Conservation (phyloP, 2,329 filamentous ascomycete species). For the Neonectria neomacrospora region DNA sequence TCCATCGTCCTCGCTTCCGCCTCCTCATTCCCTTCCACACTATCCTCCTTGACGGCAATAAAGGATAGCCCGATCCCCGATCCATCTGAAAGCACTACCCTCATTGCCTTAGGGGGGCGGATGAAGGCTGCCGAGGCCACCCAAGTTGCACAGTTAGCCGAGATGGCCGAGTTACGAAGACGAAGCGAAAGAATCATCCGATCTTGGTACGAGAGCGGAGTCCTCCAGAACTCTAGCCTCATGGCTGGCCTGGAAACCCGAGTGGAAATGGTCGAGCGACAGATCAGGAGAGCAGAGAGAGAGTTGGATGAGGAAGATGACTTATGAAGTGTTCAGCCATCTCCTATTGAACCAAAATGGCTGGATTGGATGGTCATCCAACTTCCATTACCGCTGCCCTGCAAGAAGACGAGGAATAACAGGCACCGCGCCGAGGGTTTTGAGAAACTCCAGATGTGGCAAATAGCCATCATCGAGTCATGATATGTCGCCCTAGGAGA, state of each 20-base stretch:
- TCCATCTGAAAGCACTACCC: conserved; percentile 62
- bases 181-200: conserved; percentile 72
- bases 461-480: neutral
- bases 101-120: conserved; percentile 69
- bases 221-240: conserved; percentile 74
- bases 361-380: neutral
- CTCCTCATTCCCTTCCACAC: conserved; percentile 64
- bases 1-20: conserved; percentile 68
- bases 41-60: conserved; percentile 67
- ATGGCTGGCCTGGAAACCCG: conserved; percentile 79
- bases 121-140: conserved; percentile 70
- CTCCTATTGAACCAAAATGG: neutral
- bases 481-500: neutral
- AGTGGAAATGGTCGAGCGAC: conserved; percentile 72
- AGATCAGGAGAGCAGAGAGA: conserved; percentile 71
- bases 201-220: conserved; percentile 78
- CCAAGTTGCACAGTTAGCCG: conserved; percentile 70
- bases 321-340: conserved; percentile 33
- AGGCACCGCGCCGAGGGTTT: neutral
- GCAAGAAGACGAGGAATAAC: neutral
- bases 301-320: conserved; percentile 42
- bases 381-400: neutral
- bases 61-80: conserved; percentile 68
- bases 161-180: conserved; percentile 71
- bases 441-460: neutral